A percentile compares a stretch with the other conserved stretches of the same genome.
phyloP scores from a whole-genome alignment of 768 basidiomycete genomes.

The Auriscalpium vulgare region DNA sequence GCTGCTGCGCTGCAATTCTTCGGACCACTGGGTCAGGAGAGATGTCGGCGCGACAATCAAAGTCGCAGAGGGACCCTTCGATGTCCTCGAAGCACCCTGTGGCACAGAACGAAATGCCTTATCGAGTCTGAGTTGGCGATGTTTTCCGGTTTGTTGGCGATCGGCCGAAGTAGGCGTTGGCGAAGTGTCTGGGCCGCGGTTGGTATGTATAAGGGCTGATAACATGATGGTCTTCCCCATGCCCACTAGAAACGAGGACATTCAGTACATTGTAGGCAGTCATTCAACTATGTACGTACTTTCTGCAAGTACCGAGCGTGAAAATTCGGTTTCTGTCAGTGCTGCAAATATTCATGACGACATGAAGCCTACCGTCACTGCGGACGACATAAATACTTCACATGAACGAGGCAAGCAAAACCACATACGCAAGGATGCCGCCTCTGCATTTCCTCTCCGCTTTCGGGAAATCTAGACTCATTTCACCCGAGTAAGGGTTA shows the following conservation, averaged over 20 bases:
- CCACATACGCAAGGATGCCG: slow-evolving; percentile 80
- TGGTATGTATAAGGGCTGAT: slow-evolving; percentile 81
- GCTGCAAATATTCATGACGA: no score
- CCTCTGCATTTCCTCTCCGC: slow-evolving; percentile 71
- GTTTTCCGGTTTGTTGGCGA: slow-evolving; percentile 27
- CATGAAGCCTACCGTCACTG: no score
- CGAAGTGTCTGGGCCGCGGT: slow-evolving; percentile 40
- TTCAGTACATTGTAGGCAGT: not conserved
- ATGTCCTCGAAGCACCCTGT: slow-evolving; percentile 22
- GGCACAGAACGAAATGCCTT: slow-evolving; percentile 47
- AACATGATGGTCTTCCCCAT: slow-evolving; percentile 95
- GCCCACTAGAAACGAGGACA: slow-evolving; percentile 52
- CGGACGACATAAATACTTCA: no score
- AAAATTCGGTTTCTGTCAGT: slow-evolving; percentile 5
- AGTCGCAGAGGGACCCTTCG: slow-evolving; percentile 49
- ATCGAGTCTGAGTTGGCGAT: slow-evolving; percentile 55
- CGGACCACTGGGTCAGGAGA: slow-evolving; percentile 87
- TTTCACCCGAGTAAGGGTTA: slow-evolving; percentile 86
- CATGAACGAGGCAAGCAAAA: no score
- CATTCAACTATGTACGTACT: slow-evolving; percentile 30
- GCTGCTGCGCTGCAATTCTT: slow-evolving; percentile 82
- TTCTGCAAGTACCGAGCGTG: slow-evolving; percentile 27
- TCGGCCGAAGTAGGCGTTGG: slow-evolving; percentile 21
- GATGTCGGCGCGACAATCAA: slow-evolving; percentile 91
- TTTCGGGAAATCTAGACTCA: slow-evolving; percentile 78